Base-by-base conservation (phyloP, 495 filamentous ascomycete species). In the Penicillium cinerascens region DNA sequence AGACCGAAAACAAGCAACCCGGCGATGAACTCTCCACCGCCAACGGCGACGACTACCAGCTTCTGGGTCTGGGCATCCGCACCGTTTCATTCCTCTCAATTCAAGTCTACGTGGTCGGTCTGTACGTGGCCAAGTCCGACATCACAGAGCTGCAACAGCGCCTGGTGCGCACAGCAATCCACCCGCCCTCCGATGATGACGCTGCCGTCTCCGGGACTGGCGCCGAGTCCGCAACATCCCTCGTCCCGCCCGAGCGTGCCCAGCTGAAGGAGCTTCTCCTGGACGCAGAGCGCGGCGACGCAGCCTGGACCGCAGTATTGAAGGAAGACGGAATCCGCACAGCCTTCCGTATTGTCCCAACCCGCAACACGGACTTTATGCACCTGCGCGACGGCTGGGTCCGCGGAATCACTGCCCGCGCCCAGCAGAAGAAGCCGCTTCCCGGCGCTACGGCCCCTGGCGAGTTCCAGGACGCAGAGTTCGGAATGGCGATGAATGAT, bases 381-480 rank as follows among this genome's bases (percentile, higher is more conserved):
- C 93, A 98, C 63, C 63, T 98, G 54, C 80, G 91, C 27, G 93
- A 98, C 64, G 92, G 88, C 0, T 96, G 88, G 77, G 88, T 97
- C 18, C 80, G 89, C 2, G 86, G 87, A 16, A 86, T 98, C 55
- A 87, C 88, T 27, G 82, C 77, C 2, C 80, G 87, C n/a, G 84
- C 83, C 16, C 75, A 73, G 55, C 72, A 74, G 43, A 69, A 66
- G 26, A 68, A 67, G 49, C 15, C 59, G 4, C 42, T 56, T 18
- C 55, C 49, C 5, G 54, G 47, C 1, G 21, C 49, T 35, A 51
- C 41, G 25, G 39, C 15, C 36, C 69, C 51, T 20, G 61, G 66
- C 15, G 78, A 81, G 49, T 86, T 78, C 60, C 76, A 82, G 35
- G 87, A 88, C 56, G 86, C 89, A 40, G 64, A 65, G 1, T 97